A percentile compares a stretch with the other conserved stretches of the same genome.
Evolutionary conservation across 2,329 filamentous ascomycete genomes (phyloP).

Genomic region (Ploettnerulaceae sp.): DNA sequence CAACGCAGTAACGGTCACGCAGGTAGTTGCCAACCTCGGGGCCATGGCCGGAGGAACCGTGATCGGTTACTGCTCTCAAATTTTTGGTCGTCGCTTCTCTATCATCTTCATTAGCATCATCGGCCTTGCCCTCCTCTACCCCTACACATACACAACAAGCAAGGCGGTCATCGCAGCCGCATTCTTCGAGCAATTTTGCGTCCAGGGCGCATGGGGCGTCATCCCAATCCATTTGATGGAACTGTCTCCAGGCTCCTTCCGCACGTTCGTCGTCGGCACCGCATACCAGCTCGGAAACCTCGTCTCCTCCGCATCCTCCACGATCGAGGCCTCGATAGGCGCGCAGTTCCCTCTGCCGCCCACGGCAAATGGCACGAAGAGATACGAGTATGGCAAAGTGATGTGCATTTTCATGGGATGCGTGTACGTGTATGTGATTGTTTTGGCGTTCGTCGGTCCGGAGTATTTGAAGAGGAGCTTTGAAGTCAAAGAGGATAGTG

Average conservation of each 20-base stretch:
- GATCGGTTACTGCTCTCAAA: conserved; percentile 62
- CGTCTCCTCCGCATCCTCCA: conserved; percentile 65
- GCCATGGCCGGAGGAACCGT: conserved; percentile 61
- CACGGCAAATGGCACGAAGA: conserved; percentile 37
- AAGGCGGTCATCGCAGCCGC: conserved; percentile 68
- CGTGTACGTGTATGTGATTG: conserved; percentile 29
- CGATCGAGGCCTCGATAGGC: conserved; percentile 72
- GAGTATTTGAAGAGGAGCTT: conserved; percentile 44
- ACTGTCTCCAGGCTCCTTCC: conserved; percentile 64
- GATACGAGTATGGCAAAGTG: conserved; percentile 75
- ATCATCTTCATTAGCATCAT: conserved; percentile 59
- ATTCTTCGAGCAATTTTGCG: conserved; percentile 79
- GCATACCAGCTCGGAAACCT: conserved; percentile 73
- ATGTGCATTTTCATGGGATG: conserved; percentile 85
- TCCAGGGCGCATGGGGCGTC: conserved; percentile 72
- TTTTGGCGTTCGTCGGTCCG: conserved; percentile 37
- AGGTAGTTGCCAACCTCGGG: conserved; percentile 66
- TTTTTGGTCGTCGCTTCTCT: conserved; percentile 62
- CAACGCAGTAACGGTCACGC: conserved; percentile 52
- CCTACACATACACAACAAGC: conserved; percentile 66
- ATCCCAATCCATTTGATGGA: conserved; percentile 71
- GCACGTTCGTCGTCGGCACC: conserved; percentile 65
- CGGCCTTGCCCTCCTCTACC: conserved; percentile 76
- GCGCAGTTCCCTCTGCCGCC: conserved; percentile 68
- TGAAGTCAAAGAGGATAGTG: conserved; percentile 42